Evolutionary conservation across 805 yeast species (phyloP).

Genomic region (Myxozyma mucilagina): DNA sequence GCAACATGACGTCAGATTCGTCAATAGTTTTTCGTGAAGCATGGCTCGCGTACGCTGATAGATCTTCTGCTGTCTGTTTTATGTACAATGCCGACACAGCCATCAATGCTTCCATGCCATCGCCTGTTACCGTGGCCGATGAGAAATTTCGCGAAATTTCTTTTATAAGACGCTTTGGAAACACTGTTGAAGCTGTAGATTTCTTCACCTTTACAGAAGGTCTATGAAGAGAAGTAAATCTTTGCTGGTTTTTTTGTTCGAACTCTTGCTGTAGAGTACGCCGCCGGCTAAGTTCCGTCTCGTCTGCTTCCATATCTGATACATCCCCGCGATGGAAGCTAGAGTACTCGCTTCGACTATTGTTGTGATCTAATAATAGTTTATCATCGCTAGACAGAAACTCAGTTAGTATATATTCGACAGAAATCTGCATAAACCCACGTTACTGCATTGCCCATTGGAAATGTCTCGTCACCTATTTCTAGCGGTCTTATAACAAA

Average conservation of each 20-base stretch:
- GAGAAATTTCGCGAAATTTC: slow-evolving; percentile 9
- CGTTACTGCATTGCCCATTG: not conserved
- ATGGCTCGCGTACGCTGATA: slow-evolving; percentile 42
- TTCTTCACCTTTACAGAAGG: not conserved
- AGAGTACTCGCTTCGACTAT: not conserved
- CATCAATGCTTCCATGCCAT: slow-evolving; percentile 34
- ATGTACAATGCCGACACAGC: slow-evolving; percentile 39
- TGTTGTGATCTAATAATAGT: not conserved
- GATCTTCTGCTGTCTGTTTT: slow-evolving; percentile 37
- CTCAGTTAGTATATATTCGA: not conserved
- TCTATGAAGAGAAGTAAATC: not conserved
- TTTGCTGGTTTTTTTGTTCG: not conserved
- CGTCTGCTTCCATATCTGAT: not conserved
- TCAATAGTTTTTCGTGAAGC: slow-evolving; percentile 38
- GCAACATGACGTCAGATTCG: slow-evolving; percentile 35
- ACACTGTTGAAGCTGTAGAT: not conserved
- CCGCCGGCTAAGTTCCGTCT: not conserved
- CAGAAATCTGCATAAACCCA: not conserved
- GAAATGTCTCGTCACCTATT: slow-evolving; percentile 1
- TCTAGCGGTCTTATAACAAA: slow-evolving; percentile 11
- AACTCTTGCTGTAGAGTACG: not conserved
- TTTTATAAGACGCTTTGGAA: slow-evolving; percentile 8
- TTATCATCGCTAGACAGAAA: slow-evolving; percentile 4
- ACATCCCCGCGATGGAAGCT: not conserved
- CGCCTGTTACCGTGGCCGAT: slow-evolving; percentile 19